Evolutionary conservation across 441 rosid species (phyloP), one percentile per base, ranked within the genome.

Genomic region (Dalechampia spathulata): DNA sequence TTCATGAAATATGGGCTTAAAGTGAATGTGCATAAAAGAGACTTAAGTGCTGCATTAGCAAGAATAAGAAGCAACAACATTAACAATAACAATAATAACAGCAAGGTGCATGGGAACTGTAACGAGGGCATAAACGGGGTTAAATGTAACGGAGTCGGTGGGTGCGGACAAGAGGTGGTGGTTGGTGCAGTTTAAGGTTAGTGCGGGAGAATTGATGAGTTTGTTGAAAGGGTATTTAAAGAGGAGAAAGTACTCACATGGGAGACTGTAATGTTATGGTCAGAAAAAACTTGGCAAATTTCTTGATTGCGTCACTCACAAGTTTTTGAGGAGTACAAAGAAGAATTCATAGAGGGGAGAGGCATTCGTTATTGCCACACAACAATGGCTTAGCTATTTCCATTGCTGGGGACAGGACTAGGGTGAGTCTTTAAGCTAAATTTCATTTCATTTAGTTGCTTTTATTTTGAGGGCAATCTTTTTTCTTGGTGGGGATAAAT

Each of bases 1-100:
- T 92, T 92, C 72, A 92, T 92, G 99, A 83, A 87, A 66, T 59
- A 85, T 28, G 97, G 99, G 56, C 84, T 92, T 2, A 67, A 70
- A 52, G 96, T 92, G 5, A 75, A 76, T 26, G 87, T 87, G 50
- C 80, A 70, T 6, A n/a, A 47, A 56, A 82, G 99, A 60, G 92
- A 86, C 50, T 26, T 92, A 45, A 68, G 58, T 55, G 77, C 60
- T 7, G 61, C 72, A 6, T 61, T 73, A 58, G 74, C 56, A 38
- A 73, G 55, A 32, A 21, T 79, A 78, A 47, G 4, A 7, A 41
- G 45, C 4, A 41, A 17, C 1, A 17, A 5, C 7, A 15, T 15
- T 40, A n/a, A 40, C 1, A 17, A 5, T 16, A 15, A 40, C 16
- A n/a, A 40, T 15, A 46, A 60, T 48, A 22, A 5, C 42, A 16